Base-by-base conservation (phyloP, 2,329 filamentous ascomycete species). In the Claviceps fusiformis region DNA sequence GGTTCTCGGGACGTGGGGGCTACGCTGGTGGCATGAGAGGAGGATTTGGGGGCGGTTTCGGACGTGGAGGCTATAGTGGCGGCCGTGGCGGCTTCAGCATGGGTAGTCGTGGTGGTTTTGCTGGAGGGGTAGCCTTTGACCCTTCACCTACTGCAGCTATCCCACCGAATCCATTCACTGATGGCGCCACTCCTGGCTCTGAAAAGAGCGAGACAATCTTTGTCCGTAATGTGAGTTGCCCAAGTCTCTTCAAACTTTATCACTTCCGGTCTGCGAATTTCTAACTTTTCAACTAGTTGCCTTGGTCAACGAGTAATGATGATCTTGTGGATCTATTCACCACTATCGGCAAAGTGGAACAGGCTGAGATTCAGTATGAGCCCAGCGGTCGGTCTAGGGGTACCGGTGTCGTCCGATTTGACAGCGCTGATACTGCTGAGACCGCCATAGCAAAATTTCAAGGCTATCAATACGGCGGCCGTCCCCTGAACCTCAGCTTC, bases 281-380 rank as follows among this genome's bases (percentile, higher is more conserved):
- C 59, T 66, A 55, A 65, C 27, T 6, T 54, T 65, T 59, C 41
- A 52, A 50, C 46, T 64, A 95, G 91, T 82, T 98, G 59, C 93
- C 93, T 13, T 98, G 93, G 93, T 97, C 93, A 33, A 98, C 93
- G 17, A 96, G 91, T 75, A 97, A 98, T 67, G 93, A 98, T 59
- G 93, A 98, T 70, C 77, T 98, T 31, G 83, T 97, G 56, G 93
- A 98, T 69, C 80, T 98, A 24, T 98, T 98, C 76, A 91, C 87
- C 19, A 98, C 93, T 11, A 98, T 98, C 65, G 93, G 93, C 60
- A 95, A 95, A 70, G 93, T 98, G 57, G 90, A 96, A 65, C 90
- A 93, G 64, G 93, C 93, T n/a, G 93, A 98, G 73, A 97, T 98
- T 56, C 93, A 98, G 72, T 97, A 98, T 67, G 93, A 98, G 70